Conservation (phyloP, 2,329 filamentous ascomycete genomes). For the Fusarium coicis region DNA sequence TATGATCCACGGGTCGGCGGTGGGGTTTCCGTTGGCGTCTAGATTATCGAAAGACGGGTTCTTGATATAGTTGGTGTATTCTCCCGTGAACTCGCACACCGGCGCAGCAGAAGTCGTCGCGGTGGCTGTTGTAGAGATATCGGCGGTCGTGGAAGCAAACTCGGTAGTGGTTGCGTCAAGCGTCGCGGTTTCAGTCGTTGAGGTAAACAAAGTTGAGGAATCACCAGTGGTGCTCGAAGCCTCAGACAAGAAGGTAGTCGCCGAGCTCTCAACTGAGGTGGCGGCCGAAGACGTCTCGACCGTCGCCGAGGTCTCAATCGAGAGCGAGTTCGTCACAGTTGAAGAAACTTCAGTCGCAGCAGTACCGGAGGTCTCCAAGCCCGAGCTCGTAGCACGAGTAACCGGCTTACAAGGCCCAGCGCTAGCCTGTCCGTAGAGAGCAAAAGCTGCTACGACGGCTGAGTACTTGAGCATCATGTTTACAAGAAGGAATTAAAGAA, state of each 20-base stretch:
- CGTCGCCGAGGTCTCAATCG: background rate
- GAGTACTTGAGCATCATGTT: slow-evolving; percentile 10
- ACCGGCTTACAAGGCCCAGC: background rate
- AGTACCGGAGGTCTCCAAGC: fast-evolving
- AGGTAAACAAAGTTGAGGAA: background rate
- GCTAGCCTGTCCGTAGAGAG: background rate
- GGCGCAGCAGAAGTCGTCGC: background rate
- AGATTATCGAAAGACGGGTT: background rate
- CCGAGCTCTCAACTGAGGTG: background rate
- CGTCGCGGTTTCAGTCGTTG: background rate
- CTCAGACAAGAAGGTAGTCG: slow-evolving; percentile 42
- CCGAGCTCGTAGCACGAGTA: background rate
- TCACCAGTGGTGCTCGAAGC: fast-evolving
- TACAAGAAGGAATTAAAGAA: background rate
- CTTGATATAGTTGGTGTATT: background rate
- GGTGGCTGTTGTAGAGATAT: background rate
- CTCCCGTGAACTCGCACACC: background rate
- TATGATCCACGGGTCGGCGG: background rate
- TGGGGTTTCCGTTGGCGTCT: background rate
- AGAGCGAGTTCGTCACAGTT: background rate
- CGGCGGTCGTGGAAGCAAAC: background rate
- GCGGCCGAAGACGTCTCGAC: background rate
- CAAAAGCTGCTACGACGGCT: background rate
- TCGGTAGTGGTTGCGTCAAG: background rate
- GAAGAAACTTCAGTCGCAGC: background rate